phyloP scores from a whole-genome alignment of 345 rosid species.

The Lagerstroemia speciosa region DNA sequence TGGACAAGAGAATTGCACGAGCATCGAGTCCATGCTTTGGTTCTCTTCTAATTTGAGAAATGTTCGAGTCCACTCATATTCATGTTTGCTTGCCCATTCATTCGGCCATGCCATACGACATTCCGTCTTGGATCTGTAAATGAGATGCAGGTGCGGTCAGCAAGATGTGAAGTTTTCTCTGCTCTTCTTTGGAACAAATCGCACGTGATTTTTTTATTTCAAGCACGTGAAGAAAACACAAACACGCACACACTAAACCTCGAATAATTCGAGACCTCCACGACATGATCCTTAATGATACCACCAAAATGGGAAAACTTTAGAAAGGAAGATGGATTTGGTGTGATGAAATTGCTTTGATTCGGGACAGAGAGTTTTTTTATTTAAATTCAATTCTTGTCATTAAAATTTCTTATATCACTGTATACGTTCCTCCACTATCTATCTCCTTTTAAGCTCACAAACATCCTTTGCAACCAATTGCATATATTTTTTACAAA shows the following conservation, averaged over 20 bases:
- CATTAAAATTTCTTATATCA: too few relatives aligned
- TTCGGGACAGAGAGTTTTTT: too few relatives aligned
- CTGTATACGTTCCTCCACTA: too few relatives aligned
- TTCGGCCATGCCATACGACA: slow-evolving; percentile 1
- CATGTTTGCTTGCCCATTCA: background rate
- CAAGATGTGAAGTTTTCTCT: background rate
- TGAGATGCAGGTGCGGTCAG: background rate
- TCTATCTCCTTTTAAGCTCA: too few relatives aligned
- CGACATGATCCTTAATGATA: slow-evolving; percentile 20
- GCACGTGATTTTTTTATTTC: background rate
- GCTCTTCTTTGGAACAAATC: background rate
- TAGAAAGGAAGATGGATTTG: too few relatives aligned
- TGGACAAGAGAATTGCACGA: background rate
- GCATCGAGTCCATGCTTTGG: background rate
- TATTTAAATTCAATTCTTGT: too few relatives aligned
- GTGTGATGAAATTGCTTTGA: too few relatives aligned
- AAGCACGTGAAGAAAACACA: background rate
- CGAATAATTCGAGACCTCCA: slow-evolving; percentile 22
- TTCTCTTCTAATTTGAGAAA: background rate
- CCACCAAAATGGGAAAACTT: background rate
- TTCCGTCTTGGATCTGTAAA: slow-evolving; percentile 4
- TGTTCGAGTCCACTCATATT: background rate
- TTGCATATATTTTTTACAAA: too few relatives aligned
- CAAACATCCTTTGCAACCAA: too few relatives aligned
- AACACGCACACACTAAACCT: background rate